Evolutionary conservation across 2,329 filamentous ascomycete genomes (phyloP), one percentile per base, ranked within the genome.

Genomic region (Emmonsiellopsis sp.): DNA sequence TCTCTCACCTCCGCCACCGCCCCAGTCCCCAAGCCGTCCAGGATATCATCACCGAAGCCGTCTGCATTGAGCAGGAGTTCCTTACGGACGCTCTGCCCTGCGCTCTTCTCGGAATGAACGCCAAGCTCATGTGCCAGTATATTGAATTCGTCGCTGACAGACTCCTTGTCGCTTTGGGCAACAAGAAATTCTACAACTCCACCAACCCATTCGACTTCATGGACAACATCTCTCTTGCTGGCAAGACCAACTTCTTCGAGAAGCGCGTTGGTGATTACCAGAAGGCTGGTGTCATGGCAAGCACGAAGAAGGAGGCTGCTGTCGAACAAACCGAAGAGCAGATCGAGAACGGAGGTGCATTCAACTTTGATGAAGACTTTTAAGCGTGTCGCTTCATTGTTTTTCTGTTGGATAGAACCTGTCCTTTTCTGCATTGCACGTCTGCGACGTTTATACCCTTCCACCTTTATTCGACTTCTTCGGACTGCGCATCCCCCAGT

Each of bases 211-310:
- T 98, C 71, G 93, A 98, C 80, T 98, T 98, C 75, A 98, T 98
- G 93, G 93, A 98, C 82, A 96, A 95, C 77, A 98, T 98, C 74
- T 97, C 93, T 21, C 82, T 98, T 9, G 88, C 90, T 51, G 93
- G 93, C 74, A 98, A 98, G 87, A 98, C 93, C 71, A 98, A 98
- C 84, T 98, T 98, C 83, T 98, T 98, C 72, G 93, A 98, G 86
- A 98, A 98, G 87, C 89, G 93, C 64, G 93, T 98, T 54, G 93
- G 86, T 71, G 93, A 98, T 68, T 98, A 98, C 83, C 93, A 98
- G 77, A 98, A 98, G 82, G 91, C 93, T 39, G 93, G 93, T 78
- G 92, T 98, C 72, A 95, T 98, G 89, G 86, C 86, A 66, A 91
- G 87, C 76, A 87, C 85, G 63, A 90, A 90, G 78, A 86, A 87